phyloP scores from a whole-genome alignment of 1,284 basidiomycete species.

The Tilletia setariae region DNA sequence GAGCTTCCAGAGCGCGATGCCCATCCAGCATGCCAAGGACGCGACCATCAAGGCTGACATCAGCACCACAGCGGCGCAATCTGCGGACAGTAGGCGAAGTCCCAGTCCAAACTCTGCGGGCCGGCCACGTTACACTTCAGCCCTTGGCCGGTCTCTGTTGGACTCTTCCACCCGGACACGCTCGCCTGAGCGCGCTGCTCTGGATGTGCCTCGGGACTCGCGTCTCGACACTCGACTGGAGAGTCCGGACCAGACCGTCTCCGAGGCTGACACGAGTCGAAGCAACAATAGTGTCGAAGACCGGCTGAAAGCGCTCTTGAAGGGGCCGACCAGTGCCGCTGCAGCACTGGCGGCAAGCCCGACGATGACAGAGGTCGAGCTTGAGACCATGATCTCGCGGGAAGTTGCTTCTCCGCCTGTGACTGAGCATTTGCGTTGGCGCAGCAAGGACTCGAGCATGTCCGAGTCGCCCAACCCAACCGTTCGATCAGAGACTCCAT shows the following conservation, averaged over 20 bases:
- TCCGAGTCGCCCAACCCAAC: background rate
- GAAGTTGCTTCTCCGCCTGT: background rate
- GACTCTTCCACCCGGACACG: constrained; percentile 16
- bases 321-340: constrained; percentile 1
- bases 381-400: background rate
- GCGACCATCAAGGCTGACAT: background rate
- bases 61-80: background rate
- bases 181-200: background rate
- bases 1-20: constrained; percentile 31
- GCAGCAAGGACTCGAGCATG: constrained; percentile 11
- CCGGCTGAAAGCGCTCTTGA: constrained; percentile 34
- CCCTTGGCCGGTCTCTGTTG: constrained; percentile 38
- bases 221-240: background rate
- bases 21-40: constrained; percentile 9
- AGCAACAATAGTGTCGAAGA: constrained; percentile 31
- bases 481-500: background rate
- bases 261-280: constrained; percentile 13
- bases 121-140: constrained; percentile 35
- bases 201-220: background rate
- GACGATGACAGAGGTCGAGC: background rate
- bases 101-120: constrained; percentile 34
- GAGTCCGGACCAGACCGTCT: background rate
- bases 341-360: background rate
- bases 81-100: constrained; percentile 18
- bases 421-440: constrained; percentile 12